These are phyloP conservation scores for Apiotrichum gamsii DNA, from an alignment of 1,284 basidiomycete species.

Conservation along the genomic window DNA sequence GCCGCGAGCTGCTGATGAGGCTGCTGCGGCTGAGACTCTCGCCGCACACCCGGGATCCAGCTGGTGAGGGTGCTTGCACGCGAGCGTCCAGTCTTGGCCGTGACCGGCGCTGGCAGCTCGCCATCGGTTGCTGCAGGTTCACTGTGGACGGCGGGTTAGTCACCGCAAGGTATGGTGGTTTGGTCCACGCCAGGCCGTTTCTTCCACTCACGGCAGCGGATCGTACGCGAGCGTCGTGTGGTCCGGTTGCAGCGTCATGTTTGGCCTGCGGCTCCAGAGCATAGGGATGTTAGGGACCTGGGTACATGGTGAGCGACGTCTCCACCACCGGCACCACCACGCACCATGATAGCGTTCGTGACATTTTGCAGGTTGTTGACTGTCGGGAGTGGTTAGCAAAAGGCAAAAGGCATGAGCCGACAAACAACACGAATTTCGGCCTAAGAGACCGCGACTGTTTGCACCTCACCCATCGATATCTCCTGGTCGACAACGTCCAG, in stretches of 20 bases:
- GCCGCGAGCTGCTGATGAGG: neutral
- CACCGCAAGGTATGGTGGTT: too few relatives aligned
- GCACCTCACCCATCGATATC: constrained; percentile 31
- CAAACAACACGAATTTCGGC: too few relatives aligned
- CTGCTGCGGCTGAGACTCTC: neutral
- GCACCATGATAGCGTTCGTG: constrained; percentile 43
- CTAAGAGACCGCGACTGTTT: neutral
- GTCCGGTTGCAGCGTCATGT: constrained; percentile 29
- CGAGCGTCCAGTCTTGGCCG: neutral
- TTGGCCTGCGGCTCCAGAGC: constrained; percentile 39
- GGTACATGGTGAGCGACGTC: too few relatives aligned
- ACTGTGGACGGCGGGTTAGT: too few relatives aligned
- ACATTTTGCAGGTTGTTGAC: constrained; percentile 46
- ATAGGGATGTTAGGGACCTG: constrained; percentile 41
- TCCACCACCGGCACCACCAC: too few relatives aligned
- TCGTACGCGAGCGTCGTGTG: constrained; percentile 7
- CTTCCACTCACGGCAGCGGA: neutral
- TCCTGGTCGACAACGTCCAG: constrained; percentile 39
- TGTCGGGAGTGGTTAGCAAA: constrained; percentile 4
- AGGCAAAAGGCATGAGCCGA: too few relatives aligned
- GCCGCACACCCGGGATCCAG: neutral
- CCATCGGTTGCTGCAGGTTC: too few relatives aligned
- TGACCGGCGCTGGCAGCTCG: too few relatives aligned
- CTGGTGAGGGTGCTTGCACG: neutral
- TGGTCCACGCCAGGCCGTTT: too few relatives aligned